Evolutionary conservation across 345 rosid genomes (phyloP).

Genomic region (Melastoma malabathricum): DNA sequence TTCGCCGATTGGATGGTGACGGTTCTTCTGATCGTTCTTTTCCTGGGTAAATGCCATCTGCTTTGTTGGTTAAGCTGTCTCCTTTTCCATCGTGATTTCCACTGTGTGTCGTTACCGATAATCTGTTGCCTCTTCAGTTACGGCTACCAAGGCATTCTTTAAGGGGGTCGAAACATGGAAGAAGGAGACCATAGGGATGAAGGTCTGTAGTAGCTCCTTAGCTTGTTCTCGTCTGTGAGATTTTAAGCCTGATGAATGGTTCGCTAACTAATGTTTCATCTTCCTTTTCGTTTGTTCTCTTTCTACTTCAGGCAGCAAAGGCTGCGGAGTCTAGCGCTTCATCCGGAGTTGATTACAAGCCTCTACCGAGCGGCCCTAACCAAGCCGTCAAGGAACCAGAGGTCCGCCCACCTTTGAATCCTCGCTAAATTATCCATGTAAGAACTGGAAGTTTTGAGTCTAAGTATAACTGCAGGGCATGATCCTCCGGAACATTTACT

Average conservation of each 20-base stretch:
- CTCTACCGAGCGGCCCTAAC: slow-evolving; percentile 49
- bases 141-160: slow-evolving; percentile 72
- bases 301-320: no score
- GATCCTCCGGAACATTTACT: slow-evolving; percentile 48
- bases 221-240: background rate
- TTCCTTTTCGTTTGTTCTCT: no score
- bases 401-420: slow-evolving; percentile 17
- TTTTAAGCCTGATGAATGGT: background rate
- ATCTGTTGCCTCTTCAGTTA: slow-evolving; percentile 28
- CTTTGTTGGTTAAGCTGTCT: background rate
- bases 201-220: slow-evolving; percentile 18
- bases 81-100: background rate
- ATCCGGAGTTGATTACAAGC: slow-evolving; percentile 38
- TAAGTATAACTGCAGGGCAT: slow-evolving; percentile 26
- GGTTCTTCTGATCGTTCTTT: slow-evolving; percentile 35
- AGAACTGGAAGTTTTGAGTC: background rate
- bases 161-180: slow-evolving; percentile 82
- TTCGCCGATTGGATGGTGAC: slow-evolving; percentile 60
- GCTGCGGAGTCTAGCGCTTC: background rate
- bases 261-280: no score
- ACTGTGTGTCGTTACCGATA: background rate
- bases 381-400: slow-evolving; percentile 13
- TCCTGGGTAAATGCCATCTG: slow-evolving; percentile 24
- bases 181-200: slow-evolving; percentile 56
- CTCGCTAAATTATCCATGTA: background rate